Evolutionary conservation across 768 basidiomycete species (phyloP).

Genomic region (Macrolepiota albuminosa): DNA sequence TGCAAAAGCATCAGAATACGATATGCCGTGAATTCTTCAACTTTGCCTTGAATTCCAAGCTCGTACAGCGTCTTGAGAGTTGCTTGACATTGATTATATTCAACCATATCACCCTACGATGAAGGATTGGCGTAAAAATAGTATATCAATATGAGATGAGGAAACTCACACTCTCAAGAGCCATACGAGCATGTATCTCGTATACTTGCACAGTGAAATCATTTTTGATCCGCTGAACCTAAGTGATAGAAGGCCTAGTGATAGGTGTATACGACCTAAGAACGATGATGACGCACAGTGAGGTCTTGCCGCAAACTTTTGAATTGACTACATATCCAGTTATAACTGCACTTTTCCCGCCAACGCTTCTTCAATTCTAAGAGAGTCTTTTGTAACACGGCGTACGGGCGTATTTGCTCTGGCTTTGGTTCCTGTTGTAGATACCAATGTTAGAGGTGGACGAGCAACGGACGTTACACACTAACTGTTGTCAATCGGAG

Average conservation of each 20-base stretch:
- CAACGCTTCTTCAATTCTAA: slow-evolving; percentile 84
- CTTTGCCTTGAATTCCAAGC: slow-evolving; percentile 86
- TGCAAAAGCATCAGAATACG: slow-evolving; percentile 95
- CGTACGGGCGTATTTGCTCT: slow-evolving; percentile 87
- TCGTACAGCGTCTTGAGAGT: slow-evolving; percentile 89
- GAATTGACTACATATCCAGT: slow-evolving; percentile 97
- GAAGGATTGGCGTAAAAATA: slow-evolving; percentile 3
- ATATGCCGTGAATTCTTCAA: slow-evolving; percentile 96
- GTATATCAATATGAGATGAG: neutral
- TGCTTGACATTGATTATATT: slow-evolving; percentile 97
- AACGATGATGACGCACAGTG: slow-evolving; percentile 59
- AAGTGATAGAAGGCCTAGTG: slow-evolving; percentile 8
- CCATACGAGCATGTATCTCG: slow-evolving; percentile 97
- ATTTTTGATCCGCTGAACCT: slow-evolving; percentile 99
- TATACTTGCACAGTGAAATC: slow-evolving; percentile 97
- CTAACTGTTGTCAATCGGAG: slow-evolving; percentile 85
- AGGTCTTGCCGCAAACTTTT: slow-evolving; percentile 97
- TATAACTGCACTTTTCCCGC: slow-evolving; percentile 70
- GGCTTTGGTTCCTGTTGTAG: slow-evolving; percentile 86
- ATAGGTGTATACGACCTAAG: slow-evolving; percentile 19
- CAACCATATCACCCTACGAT: slow-evolving; percentile 88
- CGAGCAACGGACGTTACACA: neutral
- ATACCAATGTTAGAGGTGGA: neutral
- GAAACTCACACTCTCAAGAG: slow-evolving; percentile 71
- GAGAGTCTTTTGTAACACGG: slow-evolving; percentile 80